Conservation (phyloP, 2,329 filamentous ascomycete species). For the Fusarium citri region DNA sequence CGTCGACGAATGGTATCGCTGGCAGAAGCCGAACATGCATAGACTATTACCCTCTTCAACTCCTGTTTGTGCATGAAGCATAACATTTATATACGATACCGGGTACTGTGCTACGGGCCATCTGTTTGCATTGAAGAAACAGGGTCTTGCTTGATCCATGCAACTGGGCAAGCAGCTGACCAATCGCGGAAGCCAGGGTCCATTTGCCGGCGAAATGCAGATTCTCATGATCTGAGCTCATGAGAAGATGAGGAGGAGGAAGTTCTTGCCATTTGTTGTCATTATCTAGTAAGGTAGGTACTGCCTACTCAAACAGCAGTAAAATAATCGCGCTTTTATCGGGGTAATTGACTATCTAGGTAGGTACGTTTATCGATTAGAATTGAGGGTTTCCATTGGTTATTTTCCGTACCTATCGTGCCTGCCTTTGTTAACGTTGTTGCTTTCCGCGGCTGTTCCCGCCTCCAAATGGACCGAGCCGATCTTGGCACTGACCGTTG, state of each 20-base stretch:
- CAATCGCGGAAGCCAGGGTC: constrained; percentile 10
- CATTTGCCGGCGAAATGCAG: constrained; percentile 12
- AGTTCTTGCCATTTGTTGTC: not conserved
- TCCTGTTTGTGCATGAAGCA: not conserved
- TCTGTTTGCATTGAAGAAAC: not conserved
- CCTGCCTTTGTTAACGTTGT: not conserved
- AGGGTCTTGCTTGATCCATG: constrained; percentile 5
- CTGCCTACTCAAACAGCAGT: not conserved
- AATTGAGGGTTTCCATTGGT: not conserved
- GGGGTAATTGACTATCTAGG: not conserved
- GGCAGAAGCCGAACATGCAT: not conserved
- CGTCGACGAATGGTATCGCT: not conserved
- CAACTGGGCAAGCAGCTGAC: constrained; percentile 1
- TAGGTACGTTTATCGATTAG: not conserved
- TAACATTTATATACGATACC: not conserved
- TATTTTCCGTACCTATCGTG: not conserved
- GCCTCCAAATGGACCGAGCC: constrained; percentile 32
- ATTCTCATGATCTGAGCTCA: constrained; percentile 11
- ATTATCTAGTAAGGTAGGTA: not conserved
- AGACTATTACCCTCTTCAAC: not conserved
- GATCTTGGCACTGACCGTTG: constrained; percentile 34
- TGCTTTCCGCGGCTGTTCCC: constrained; percentile 36
- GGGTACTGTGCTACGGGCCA: not conserved
- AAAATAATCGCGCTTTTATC: constrained; percentile 1
- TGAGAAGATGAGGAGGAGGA: not conserved